Base-by-base conservation (phyloP, 371 early-diverging fungal species). In the Apophysomyces ossiformis region DNA sequence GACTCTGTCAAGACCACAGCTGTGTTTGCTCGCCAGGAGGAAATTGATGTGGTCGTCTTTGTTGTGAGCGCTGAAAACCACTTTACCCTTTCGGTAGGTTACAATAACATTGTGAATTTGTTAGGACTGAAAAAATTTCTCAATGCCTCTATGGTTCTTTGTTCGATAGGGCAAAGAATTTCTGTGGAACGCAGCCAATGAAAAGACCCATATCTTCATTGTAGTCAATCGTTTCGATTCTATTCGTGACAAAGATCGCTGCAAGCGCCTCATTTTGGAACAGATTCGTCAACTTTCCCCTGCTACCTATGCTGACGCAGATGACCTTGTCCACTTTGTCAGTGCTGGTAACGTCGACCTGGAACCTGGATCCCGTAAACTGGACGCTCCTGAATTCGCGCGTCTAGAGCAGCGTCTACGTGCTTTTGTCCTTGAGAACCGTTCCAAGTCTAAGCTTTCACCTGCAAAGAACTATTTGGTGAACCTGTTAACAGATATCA, bases 41-140 rank as follows among this genome's bases (percentile, higher is more conserved):
- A 97, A 73, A 99, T 99, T 72, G 99, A 99, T 72, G 98, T 97
- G 7, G 93, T 99, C 58, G 94, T 99, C 9, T 99, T 99, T 88
- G 95, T 97, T 13, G 97, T 99, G 56, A 95, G 95, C 72, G 97
- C 99, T 16, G 98, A 96, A 74, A 98, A 99, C 72, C 98, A 97
- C 76, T 97, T 99, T 71, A 99, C 99, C 2, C 88, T 97, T 41
- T 96, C 96, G 57, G 93, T 90, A 80, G 77, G 87, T 82, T 58
- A 32, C 11, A 26, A 69, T 64, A 45, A 45, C 46, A 45, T 45
- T 13, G 13, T 18, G 13, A 13, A 18, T 9, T 58, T 58, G n/a
- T 38, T 58, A 13, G 43, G 38, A 57, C 62, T 61, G 18, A 38
- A 37, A 43, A 38, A 46, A 45, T 15, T 64, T 12, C 35, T 16